A percentile compares a stretch with the other conserved stretches of the same genome.
These are phyloP conservation scores for Helianthus tuberosus DNA, from an alignment of 129 eudicot species.

Conservation along the genomic window DNA sequence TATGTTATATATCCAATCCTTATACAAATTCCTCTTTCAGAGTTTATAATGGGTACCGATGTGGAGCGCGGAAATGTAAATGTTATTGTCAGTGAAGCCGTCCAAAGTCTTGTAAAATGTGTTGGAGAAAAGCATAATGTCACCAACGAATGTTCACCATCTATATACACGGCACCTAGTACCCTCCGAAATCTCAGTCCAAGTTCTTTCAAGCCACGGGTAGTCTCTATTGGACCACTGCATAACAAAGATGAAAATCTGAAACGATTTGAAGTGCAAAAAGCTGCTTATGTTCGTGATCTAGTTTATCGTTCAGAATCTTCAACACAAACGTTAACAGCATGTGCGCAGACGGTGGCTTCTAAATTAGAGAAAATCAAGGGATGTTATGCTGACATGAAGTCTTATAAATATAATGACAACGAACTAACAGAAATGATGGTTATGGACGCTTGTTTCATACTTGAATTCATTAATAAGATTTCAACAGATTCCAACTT, in stretches of 20 bases:
- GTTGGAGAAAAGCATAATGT: too few relatives aligned
- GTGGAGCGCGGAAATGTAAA: too few relatives aligned
- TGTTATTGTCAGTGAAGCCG: too few relatives aligned
- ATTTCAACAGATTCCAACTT: neutral
- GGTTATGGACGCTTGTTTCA: slow-evolving; percentile 31
- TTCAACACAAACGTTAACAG: neutral
- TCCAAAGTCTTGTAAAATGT: too few relatives aligned
- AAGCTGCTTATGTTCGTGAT: neutral
- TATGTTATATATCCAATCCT: too few relatives aligned
- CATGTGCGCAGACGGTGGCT: neutral
- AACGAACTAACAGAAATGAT: slow-evolving; percentile 12
- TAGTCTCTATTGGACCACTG: slow-evolving; percentile 22
- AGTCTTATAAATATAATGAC: neutral
- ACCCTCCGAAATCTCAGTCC: slow-evolving; percentile 6
- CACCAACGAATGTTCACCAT: neutral
- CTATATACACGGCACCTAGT: slow-evolving; percentile 3
- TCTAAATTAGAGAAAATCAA: neutral
- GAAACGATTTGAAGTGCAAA: neutral
- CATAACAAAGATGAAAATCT: slow-evolving; percentile 2
- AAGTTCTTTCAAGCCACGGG: slow-evolving; percentile 5
- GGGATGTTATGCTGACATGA: neutral
- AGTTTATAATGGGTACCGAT: too few relatives aligned
- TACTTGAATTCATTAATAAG: slow-evolving; percentile 8
- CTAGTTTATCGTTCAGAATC: neutral
- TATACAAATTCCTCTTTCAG: too few relatives aligned